These are phyloP conservation scores for Paspalum notatum DNA, from an alignment of 176 grass and related monocot species.

Conservation along the genomic window DNA sequence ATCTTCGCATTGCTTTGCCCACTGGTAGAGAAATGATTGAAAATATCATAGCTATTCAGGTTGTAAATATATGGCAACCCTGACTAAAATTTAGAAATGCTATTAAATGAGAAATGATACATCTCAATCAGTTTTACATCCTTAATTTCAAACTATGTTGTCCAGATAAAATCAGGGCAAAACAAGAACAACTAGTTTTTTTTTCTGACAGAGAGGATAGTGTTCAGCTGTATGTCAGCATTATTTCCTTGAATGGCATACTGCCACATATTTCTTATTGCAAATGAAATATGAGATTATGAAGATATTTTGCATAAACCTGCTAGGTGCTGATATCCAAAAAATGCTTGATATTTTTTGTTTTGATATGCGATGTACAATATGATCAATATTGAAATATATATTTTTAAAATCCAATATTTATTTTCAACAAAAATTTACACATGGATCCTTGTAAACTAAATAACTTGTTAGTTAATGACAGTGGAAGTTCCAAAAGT, in stretches of 20 bases:
- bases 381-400: neutral
- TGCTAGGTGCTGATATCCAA: neutral
- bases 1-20: conserved; percentile 80
- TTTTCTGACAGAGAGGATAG: neutral
- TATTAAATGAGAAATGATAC: neutral
- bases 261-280: neutral
- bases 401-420: neutral
- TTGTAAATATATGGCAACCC: neutral
- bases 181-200: neutral
- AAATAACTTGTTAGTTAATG: neutral
- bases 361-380: neutral
- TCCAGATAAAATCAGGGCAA: conserved; percentile 5
- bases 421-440: neutral
- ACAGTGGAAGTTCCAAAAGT: neutral
- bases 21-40: conserved; percentile 47
- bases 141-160: neutral
- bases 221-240: neutral
- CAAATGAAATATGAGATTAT: neutral
- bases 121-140: neutral
- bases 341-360: no score
- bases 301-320: neutral
- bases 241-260: neutral
- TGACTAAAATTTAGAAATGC: neutral
- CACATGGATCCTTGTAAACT: neutral
- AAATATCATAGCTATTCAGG: conserved; percentile 28